Evolutionary conservation across 495 filamentous ascomycete genomes (phyloP), one percentile per base, ranked within the genome.

Genomic region (Daldinia bambusicola): DNA sequence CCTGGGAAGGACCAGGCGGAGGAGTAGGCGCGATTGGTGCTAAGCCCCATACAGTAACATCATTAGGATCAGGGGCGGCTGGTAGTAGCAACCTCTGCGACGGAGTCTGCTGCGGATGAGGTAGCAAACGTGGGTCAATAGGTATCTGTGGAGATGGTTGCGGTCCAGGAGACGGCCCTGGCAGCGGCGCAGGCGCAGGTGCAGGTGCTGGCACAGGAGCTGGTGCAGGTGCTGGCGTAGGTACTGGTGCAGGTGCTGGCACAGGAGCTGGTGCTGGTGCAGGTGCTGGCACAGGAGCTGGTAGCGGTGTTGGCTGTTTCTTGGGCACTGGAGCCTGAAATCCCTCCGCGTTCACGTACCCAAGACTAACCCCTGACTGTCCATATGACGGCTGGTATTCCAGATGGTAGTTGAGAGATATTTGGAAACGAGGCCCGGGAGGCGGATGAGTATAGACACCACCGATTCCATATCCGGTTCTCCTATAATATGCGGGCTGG

Each of bases 401-500:
- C 22, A 57, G 16, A 57, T 71, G 68, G 22, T 66, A 66, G 18
- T 63, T 8, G 0, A 5, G 0, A 1, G 68, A 62, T 3, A 66
- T 36, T 2, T 1, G 3, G 6, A 10, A 22, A 7, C n/a, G 8
- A 9, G 1, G 9, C 0, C n/a, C 7, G 2, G 30, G 2, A 18
- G 6, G 3, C 6, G 6, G 41, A 2, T 0, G 2, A 14, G 34
- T 38, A 36, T 62, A n/a, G 4, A 70, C 56, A 14, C 69, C 69
- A 8, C 2, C 13, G 0, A 20, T 9, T 8, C 53, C 45, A 18
- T 36, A 67, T 4, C 69, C 63, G 0, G 32, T 5, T 26, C 40
- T 55, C 1, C 4, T 13, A 34, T 68, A 72, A 14, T 72, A 72
- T 2, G 41, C 18, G 5, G 65, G 45, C 22, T 40, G n/a, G 26